phyloP scores from a whole-genome alignment of 371 early-diverging fungal species.

The Syncephalastrum racemosum region DNA sequence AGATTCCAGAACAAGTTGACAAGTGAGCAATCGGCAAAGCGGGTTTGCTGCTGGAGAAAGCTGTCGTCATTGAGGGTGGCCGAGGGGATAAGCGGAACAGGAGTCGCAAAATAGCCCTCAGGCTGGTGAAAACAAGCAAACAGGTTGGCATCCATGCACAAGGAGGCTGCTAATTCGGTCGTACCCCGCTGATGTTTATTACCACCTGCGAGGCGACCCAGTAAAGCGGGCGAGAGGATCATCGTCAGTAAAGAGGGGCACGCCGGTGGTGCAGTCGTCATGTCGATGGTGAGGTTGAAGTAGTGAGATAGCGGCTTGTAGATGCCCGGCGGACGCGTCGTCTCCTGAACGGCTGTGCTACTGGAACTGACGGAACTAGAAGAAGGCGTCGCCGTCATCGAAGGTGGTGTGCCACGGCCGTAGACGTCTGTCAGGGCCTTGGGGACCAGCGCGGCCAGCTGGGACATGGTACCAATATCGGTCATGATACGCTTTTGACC shows the following conservation, averaged over 20 bases:
- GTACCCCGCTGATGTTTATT: too few species aligned
- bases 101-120: constrained; percentile 2
- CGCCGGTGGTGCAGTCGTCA: too few species aligned
- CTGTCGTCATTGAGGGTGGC: neutral
- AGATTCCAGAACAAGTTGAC: constrained; percentile 21
- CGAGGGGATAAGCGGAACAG: neutral
- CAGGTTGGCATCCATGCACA: too few species aligned
- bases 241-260: too few species aligned
- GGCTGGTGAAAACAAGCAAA: constrained; percentile 4
- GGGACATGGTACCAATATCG: constrained; percentile 20
- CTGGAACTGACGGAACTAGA: neutral
- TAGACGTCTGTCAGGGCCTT: constrained; percentile 21
- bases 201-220: too few species aligned
- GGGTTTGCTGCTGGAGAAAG: constrained; percentile 7
- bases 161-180: too few species aligned
- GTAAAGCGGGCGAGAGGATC: too few species aligned
- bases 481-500: constrained; percentile 24
- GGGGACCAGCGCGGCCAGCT: constrained; percentile 22
- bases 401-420: constrained; percentile 4
- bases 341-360: too few species aligned
- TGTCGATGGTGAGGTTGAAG: too few species aligned
- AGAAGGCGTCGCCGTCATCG: constrained; percentile 1
- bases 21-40: constrained; percentile 14
- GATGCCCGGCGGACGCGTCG: too few species aligned
- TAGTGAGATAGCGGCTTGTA: too few species aligned